Evolutionary conservation across 352 stramenopile species (phyloP).

Genomic region (Thalassiosira exigua): DNA sequence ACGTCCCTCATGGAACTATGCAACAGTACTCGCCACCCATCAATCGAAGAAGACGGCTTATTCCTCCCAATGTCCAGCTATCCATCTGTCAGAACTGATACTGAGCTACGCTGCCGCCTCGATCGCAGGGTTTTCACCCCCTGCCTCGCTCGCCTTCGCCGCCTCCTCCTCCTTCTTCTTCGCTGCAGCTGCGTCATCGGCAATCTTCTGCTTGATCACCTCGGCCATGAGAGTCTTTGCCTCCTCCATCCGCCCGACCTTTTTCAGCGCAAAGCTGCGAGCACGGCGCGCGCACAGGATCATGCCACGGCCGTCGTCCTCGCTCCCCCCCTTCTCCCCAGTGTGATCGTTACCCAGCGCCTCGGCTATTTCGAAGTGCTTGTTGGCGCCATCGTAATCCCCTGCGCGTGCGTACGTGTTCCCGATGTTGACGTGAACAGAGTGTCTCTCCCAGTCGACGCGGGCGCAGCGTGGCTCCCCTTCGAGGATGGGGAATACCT

Average conservation of each 20-base stretch:
- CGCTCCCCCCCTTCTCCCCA: conserved; percentile 64
- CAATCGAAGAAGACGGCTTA: too few relatives aligned
- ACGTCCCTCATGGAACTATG: too few relatives aligned
- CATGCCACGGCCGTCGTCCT: conserved; percentile 81
- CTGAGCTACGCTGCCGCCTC: background rate
- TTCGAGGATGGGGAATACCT: conserved; percentile 76
- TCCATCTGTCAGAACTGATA: too few relatives aligned
- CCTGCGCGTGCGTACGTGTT: conserved; percentile 77
- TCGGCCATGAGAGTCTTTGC: conserved; percentile 76
- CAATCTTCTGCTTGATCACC: conserved; percentile 75
- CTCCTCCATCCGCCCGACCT: conserved; percentile 71
- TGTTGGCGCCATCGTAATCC: conserved; percentile 71
- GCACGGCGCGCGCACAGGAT: conserved; percentile 70
- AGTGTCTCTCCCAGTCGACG: conserved; percentile 82
- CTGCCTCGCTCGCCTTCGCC: conserved; percentile 31
- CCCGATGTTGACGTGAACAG: conserved; percentile 81
- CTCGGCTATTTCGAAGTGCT: conserved; percentile 74
- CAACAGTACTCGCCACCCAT: too few relatives aligned
- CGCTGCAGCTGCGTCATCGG: conserved; percentile 64
- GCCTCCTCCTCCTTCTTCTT: conserved; percentile 70
- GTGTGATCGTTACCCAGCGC: conserved; percentile 77
- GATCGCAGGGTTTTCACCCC: conserved; percentile 10
- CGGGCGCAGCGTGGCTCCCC: conserved; percentile 75
- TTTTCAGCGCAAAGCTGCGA: conserved; percentile 79
- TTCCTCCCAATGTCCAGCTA: too few relatives aligned